These are phyloP conservation scores for Passiflora organensis DNA, from an alignment of 345 rosid species.

Conservation along the genomic window DNA sequence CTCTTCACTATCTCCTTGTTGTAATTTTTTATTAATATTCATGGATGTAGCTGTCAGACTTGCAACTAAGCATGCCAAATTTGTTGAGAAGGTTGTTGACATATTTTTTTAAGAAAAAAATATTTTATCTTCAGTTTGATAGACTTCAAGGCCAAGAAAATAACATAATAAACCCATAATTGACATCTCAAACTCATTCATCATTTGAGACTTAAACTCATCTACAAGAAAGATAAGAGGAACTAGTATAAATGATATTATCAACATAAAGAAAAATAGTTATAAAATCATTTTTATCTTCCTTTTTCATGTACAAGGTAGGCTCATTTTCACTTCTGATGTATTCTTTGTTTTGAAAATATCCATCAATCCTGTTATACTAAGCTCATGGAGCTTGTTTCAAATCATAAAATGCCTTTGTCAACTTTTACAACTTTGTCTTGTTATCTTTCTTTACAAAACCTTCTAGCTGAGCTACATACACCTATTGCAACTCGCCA, in stretches of 20 bases:
- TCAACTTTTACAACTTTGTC: neutral
- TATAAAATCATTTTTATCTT: slow-evolving; percentile 1
- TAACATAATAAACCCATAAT: neutral
- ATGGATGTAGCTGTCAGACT: neutral
- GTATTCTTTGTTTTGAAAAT: neutral
- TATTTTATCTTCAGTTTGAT: neutral
- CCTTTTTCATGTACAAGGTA: neutral
- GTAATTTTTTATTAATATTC: neutral
- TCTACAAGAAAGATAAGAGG: neutral
- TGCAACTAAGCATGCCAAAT: slow-evolving; percentile 3
- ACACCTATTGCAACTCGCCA: neutral
- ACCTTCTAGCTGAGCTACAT: neutral
- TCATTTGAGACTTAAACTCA: neutral
- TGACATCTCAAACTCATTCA: neutral
- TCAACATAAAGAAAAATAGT: neutral
- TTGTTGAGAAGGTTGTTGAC: neutral
- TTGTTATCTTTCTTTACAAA: neutral
- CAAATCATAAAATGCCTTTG: neutral
- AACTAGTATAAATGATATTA: neutral
- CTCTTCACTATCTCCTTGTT: neutral
- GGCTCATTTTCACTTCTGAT: neutral
- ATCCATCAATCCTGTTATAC: neutral
- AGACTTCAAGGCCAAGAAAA: neutral
- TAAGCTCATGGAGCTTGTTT: neutral
- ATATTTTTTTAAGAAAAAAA: slow-evolving; percentile 4